phyloP scores from a whole-genome alignment of 768 basidiomycete genomes.

The Mycena latifolia region DNA sequence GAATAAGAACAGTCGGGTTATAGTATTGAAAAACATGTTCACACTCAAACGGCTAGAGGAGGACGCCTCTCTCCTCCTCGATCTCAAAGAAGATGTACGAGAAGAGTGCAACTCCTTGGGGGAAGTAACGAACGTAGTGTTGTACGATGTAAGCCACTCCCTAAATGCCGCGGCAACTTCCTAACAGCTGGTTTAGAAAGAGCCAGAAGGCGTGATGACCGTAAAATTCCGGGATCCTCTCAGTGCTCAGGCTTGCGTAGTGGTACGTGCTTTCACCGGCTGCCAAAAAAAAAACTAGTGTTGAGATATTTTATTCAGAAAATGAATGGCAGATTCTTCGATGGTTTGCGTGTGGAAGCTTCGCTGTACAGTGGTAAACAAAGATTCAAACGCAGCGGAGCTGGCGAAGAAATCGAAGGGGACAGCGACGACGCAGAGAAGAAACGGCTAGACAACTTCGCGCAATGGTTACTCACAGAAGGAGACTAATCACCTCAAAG shows the following conservation, averaged over 20 bases:
- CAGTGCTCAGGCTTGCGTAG: slow-evolving; percentile 93
- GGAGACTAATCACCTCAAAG: slow-evolving; percentile 62
- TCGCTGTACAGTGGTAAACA: slow-evolving; percentile 86
- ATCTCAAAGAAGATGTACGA: slow-evolving; percentile 96
- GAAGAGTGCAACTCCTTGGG: slow-evolving; percentile 93
- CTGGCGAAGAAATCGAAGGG: slow-evolving; percentile 70
- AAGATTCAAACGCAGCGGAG: slow-evolving; percentile 82
- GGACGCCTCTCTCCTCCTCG: slow-evolving; percentile 87
- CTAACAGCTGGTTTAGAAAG: slow-evolving; percentile 67
- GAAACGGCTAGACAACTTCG: slow-evolving; percentile 89
- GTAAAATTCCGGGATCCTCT: slow-evolving; percentile 94
- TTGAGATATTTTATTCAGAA: slow-evolving; percentile 61
- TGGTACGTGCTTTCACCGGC: slow-evolving; percentile 62
- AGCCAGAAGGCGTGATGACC: slow-evolving; percentile 94
- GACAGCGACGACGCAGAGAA: slow-evolving; percentile 83
- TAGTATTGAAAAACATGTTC: slow-evolving; percentile 97
- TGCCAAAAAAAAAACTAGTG: not conserved
- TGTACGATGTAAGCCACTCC: slow-evolving; percentile 86
- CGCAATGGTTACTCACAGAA: slow-evolving; percentile 87
- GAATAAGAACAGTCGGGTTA: slow-evolving; percentile 79
- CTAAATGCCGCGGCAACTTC: not conserved
- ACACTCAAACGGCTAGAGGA: slow-evolving; percentile 86
- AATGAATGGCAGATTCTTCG: slow-evolving; percentile 96
- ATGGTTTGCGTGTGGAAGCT: slow-evolving; percentile 86
- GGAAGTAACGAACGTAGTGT: slow-evolving; percentile 94